A percentile compares a stretch with the other conserved stretches of the same genome.
phyloP scores from a whole-genome alignment of 257 asterid genomes.

The Nicotiana obtusifolia region DNA sequence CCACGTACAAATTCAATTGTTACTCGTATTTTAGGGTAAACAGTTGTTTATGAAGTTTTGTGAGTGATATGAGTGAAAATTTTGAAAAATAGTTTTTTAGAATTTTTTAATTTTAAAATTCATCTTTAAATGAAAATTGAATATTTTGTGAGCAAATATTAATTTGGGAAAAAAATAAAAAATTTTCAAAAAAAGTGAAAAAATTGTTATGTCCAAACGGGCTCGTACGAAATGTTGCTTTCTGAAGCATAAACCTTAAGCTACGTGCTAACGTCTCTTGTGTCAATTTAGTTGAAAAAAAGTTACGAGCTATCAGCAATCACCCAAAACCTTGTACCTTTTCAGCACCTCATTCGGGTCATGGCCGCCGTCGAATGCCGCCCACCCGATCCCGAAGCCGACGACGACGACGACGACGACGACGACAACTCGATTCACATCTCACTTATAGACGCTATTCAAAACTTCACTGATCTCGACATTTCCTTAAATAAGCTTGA shows the following conservation, averaged over 20 bases:
- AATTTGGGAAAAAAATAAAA: too few relatives aligned
- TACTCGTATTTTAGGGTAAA: too few relatives aligned
- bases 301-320: background rate
- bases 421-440: slow-evolving; percentile 13
- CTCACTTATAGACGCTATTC: slow-evolving; percentile 21
- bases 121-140: too few relatives aligned
- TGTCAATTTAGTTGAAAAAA: background rate
- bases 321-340: background rate
- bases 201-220: too few relatives aligned
- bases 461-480: slow-evolving; percentile 32
- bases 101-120: too few relatives aligned
- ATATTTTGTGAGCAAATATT: too few relatives aligned
- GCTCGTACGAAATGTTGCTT: background rate
- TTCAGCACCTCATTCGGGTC: background rate
- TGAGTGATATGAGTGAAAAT: too few relatives aligned
- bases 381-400: background rate
- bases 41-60: too few relatives aligned
- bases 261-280: background rate
- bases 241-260: background rate
- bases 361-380: slow-evolving; percentile 3
- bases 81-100: too few relatives aligned
- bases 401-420: too few relatives aligned
- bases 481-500: slow-evolving; percentile 39
- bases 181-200: too few relatives aligned
- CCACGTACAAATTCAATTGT: too few relatives aligned